These are phyloP conservation scores for Cryphonectria naterciae DNA, from an alignment of 2,329 filamentous ascomycete genomes.

Conservation along the genomic window DNA sequence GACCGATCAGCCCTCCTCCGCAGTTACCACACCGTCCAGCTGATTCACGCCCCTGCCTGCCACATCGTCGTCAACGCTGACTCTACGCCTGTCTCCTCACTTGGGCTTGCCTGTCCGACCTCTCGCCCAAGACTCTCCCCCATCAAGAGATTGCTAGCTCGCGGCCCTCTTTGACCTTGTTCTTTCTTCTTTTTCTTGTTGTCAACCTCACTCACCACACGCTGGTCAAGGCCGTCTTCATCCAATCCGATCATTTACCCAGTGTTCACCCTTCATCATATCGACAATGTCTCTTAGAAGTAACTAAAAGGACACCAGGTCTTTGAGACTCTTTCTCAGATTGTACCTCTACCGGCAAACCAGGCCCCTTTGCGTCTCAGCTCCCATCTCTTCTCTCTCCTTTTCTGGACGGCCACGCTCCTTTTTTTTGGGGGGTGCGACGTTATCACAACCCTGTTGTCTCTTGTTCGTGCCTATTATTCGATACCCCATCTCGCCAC, in stretches of 20 bases:
- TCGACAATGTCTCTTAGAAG: constrained; percentile 30
- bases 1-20: constrained; percentile 11
- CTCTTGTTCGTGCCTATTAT: constrained; percentile 28
- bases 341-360: constrained; percentile 14
- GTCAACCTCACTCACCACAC: background rate
- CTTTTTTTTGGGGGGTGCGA: background rate
- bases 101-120: constrained; percentile 6
- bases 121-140: constrained; percentile 6
- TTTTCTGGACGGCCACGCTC: constrained; percentile 13
- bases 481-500: constrained; percentile 34
- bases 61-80: constrained; percentile 8
- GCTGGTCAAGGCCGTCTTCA: constrained; percentile 12
- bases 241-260: constrained; percentile 12
- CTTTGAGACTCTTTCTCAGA: constrained; percentile 28
- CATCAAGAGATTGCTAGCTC: background rate
- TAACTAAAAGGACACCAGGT: constrained; percentile 30
- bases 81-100: constrained; percentile 3
- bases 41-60: constrained; percentile 2
- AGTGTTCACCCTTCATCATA: constrained; percentile 19
- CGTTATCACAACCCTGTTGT: background rate
- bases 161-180: background rate
- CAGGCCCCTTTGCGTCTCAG: constrained; percentile 10
- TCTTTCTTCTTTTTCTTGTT: background rate
- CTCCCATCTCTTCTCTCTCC: constrained; percentile 6
- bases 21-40: constrained; percentile 1